phyloP scores from a whole-genome alignment of 2,329 filamentous ascomycete species.

The Dothiorella sarmentorum region DNA sequence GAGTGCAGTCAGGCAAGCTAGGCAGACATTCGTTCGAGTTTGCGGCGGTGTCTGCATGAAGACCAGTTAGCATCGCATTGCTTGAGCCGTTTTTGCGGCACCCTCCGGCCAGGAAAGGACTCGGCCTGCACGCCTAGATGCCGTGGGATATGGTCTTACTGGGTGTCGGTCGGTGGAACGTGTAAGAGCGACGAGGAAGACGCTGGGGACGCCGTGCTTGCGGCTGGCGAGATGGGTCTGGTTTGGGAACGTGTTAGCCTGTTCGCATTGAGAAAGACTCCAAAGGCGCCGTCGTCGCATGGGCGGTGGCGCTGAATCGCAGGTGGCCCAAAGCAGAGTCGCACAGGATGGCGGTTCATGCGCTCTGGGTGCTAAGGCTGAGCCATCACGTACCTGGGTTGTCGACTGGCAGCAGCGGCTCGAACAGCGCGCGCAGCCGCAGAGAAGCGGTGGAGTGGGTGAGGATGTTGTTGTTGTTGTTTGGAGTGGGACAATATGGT shows the following conservation, averaged over 20 bases:
- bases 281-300: constrained; percentile 1
- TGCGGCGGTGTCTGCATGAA: constrained; percentile 32
- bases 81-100: constrained; percentile 22
- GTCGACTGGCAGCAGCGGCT: too few species aligned
- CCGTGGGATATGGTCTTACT: constrained; percentile 7
- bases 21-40: constrained; percentile 24
- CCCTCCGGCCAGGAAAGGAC: not conserved
- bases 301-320: constrained; percentile 35
- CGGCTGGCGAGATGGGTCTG: constrained; percentile 4
- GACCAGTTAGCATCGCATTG: constrained; percentile 29
- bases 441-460: constrained; percentile 28
- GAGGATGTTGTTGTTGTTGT: too few species aligned
- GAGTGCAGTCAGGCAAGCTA: constrained; percentile 29
- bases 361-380: constrained; percentile 16
- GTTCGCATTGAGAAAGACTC: constrained; percentile 5
- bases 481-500: too few species aligned
- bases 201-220: not conserved
- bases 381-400: too few species aligned
- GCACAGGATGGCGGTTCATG: constrained; percentile 16
- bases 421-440: constrained; percentile 23
- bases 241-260: constrained; percentile 7
- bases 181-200: not conserved
- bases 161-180: not conserved
- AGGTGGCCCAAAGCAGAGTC: constrained; percentile 21
- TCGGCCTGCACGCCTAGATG: constrained; percentile 13